phyloP scores from a whole-genome alignment of 116 monocot species.

The Iris pallida region DNA sequence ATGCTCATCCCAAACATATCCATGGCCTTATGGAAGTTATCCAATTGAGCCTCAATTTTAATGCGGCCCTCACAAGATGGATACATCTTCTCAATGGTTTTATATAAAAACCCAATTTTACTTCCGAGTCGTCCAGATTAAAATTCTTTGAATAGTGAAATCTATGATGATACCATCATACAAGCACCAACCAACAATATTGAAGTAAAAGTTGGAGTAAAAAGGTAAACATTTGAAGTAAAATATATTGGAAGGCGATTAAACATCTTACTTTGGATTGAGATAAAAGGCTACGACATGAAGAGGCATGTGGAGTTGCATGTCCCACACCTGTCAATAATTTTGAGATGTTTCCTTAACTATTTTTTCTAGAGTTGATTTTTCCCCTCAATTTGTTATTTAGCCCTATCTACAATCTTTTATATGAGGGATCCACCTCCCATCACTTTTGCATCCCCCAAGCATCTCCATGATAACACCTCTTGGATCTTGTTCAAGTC shows the following conservation, averaged over 20 bases:
- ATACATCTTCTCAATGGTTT: background rate
- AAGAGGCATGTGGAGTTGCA: background rate
- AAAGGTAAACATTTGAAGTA: no score
- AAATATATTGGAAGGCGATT: no score
- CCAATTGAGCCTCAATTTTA: no score
- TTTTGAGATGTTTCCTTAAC: background rate
- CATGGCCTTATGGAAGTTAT: no score
- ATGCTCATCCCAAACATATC: background rate
- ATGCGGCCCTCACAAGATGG: background rate
- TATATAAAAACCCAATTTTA: background rate
- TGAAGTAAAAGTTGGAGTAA: background rate
- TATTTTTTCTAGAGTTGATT: background rate
- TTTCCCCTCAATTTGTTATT: background rate
- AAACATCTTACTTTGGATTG: background rate
- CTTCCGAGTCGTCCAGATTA: background rate
- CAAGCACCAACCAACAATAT: background rate
- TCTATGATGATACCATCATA: background rate
- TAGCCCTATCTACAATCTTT: background rate
- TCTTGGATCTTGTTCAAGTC: no score
- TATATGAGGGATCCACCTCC: background rate
- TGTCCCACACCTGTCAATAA: no score
- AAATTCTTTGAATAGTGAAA: background rate
- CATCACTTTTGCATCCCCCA: no score
- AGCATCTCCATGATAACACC: no score
- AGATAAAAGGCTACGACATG: background rate